Evolutionary conservation across 129 eudicot genomes (phyloP), one percentile per base, ranked within the genome.

Genomic region (Mikania micrantha): DNA sequence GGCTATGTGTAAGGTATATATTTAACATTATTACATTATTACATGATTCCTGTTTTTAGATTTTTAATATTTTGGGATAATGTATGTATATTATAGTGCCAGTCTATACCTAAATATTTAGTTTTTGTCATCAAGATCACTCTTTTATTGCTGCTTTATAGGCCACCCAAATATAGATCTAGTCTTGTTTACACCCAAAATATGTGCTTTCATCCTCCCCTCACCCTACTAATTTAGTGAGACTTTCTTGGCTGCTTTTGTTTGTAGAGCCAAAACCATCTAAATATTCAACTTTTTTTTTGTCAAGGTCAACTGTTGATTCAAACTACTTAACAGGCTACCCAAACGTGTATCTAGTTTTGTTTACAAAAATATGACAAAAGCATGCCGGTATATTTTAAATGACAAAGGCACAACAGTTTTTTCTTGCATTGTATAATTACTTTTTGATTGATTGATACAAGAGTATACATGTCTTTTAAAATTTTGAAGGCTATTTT

Each of bases 1-100:
- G 97, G 97, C 53, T 80, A 24, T 90, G 97, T 72, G 53, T 57
- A 17, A 85, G 82, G 97, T 90, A 83, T n/a, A n/a, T 74, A 22
- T 34, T 29, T 20, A 39, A 52, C 7, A 44, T 31, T 39, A 13
- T 59, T 13, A 4, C 25, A 41, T 24, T 19, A 13, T 6, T 13
- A 12, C 28, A 25, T 56, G 36, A 11, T 56, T 10, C 27, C 62
- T 56, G 35, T 10, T 57, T 57, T 27, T 57, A 2, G 20, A 9
- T 15, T 57, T 52, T 52, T 52, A 49, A 8, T 19, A 20, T 19
- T 42, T 42, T 42, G 20, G 20, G 49, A 42, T 42, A 44, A 15
- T 44, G 49, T 4, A 12, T 44, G 21, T 44, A 44, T n/a, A n/a
- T n/a, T n/a, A n/a, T n/a, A n/a, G n/a, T n/a, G n/a, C n/a, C n/a